phyloP scores from a whole-genome alignment of 1,284 basidiomycete species.

The Stygiomarasmius scandens region DNA sequence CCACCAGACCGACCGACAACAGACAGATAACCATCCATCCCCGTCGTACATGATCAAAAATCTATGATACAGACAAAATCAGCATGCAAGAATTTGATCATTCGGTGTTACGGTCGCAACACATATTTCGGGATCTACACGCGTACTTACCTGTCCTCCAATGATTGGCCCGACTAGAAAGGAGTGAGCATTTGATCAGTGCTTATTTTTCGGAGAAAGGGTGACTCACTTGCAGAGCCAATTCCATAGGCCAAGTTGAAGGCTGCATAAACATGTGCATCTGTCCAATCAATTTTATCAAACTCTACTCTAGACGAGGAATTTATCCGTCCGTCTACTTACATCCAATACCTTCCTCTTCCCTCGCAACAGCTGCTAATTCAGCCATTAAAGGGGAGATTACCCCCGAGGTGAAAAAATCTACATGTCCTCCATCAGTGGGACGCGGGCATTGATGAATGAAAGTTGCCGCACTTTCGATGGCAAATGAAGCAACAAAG shows the following conservation, averaged over 20 bases:
- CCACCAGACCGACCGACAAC: slow-evolving; percentile 45
- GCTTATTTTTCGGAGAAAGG: neutral
- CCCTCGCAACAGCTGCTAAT: slow-evolving; percentile 57
- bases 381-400: slow-evolving; percentile 67
- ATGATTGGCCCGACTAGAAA: slow-evolving; percentile 65
- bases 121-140: no score
- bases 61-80: slow-evolving; percentile 34
- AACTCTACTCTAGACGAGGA: neutral
- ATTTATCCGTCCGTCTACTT: slow-evolving; percentile 36
- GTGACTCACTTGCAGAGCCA: slow-evolving; percentile 54
- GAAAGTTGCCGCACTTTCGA: slow-evolving; percentile 49
- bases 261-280: slow-evolving; percentile 67
- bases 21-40: slow-evolving; percentile 63
- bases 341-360: slow-evolving; percentile 68
- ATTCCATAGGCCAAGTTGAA: slow-evolving; percentile 72
- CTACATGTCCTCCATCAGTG: slow-evolving; percentile 35
- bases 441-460: neutral
- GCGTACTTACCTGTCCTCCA: slow-evolving; percentile 56
- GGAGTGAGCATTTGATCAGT: slow-evolving; percentile 3
- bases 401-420: slow-evolving; percentile 59
- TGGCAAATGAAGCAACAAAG: slow-evolving; percentile 62
- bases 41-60: slow-evolving; percentile 53
- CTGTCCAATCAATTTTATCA: slow-evolving; percentile 28
- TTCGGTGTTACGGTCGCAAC: neutral
- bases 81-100: neutral